phyloP scores from a whole-genome alignment of 768 basidiomycete genomes.

The Suillus weaverae region DNA sequence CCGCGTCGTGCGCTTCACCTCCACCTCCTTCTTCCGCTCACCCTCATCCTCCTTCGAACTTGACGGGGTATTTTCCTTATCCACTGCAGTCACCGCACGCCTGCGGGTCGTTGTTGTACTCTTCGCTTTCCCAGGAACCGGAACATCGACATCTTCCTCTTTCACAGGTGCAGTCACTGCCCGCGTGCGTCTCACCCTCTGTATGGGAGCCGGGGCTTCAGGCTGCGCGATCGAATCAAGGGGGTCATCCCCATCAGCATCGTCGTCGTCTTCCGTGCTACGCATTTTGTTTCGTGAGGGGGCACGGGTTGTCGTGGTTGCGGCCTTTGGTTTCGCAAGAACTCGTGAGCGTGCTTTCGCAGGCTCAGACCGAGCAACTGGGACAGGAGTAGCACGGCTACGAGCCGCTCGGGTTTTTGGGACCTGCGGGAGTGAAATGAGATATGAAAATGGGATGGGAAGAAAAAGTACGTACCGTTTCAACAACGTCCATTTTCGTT shows the following conservation, averaged over 20 bases:
- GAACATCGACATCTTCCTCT: conserved; percentile 9
- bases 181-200: conserved; percentile 7
- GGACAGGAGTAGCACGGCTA: background rate
- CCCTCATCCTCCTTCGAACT: conserved; percentile 12
- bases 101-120: conserved; percentile 5
- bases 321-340: conserved; percentile 1
- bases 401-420: background rate
- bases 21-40: conserved; percentile 10
- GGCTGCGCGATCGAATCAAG: conserved; percentile 13
- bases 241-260: conserved; percentile 11
- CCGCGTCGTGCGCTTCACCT: conserved; percentile 9
- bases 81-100: conserved; percentile 5
- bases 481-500: background rate
- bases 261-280: background rate
- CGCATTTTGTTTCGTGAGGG: conserved; percentile 1
- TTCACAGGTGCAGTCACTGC: conserved; percentile 8
- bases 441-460: background rate
- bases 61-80: conserved; percentile 18
- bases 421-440: background rate
- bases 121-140: background rate
- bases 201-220: conserved; percentile 4
- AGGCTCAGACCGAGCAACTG: conserved; percentile 3
- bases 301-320: conserved; percentile 2
- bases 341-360: conserved; percentile 8
- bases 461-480: background rate